Percentiles rank a stretch among this genome's conserved stretches.
Evolutionary conservation across 2,329 filamentous ascomycete species (phyloP).

Genomic region (Claviceps sp.): DNA sequence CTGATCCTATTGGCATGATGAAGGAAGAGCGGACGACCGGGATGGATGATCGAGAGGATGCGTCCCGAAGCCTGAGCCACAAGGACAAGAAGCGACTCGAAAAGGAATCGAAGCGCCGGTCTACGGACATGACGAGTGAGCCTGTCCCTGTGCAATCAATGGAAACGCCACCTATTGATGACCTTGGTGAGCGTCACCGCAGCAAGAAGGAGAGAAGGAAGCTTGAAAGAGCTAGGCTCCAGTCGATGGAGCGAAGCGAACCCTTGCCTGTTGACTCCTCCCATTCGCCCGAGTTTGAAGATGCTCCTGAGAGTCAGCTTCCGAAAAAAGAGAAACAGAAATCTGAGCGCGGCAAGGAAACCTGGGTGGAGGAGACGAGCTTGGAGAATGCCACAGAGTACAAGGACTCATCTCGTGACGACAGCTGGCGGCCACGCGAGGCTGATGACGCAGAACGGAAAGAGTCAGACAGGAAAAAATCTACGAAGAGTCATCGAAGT

Average conservation of each 20-base stretch:
- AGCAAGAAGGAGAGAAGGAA: slow-evolving; percentile 38
- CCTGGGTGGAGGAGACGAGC: slow-evolving; percentile 11
- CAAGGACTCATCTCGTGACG: slow-evolving; percentile 10
- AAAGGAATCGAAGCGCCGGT: slow-evolving; percentile 23
- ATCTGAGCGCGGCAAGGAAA: slow-evolving; percentile 29
- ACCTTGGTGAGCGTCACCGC: slow-evolving; percentile 16
- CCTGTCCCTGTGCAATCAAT: slow-evolving; percentile 1
- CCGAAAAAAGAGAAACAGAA: slow-evolving; percentile 24
- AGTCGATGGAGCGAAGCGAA: slow-evolving; percentile 6
- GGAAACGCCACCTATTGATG: slow-evolving; percentile 8
- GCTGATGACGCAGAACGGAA: slow-evolving; percentile 12
- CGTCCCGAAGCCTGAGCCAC: slow-evolving; percentile 26
- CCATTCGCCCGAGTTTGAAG: slow-evolving; percentile 10
- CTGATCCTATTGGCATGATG: slow-evolving; percentile 34
- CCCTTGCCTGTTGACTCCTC: slow-evolving; percentile 2
- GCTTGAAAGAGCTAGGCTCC: slow-evolving; percentile 22
- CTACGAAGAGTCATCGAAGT: slow-evolving; percentile 17
- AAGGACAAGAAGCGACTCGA: slow-evolving; percentile 36
- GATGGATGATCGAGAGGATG: slow-evolving; percentile 13
- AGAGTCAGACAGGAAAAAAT: slow-evolving; percentile 14
- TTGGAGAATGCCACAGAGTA: slow-evolving; percentile 12
- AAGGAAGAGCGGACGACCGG: slow-evolving; percentile 14
- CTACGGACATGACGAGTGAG: slow-evolving; percentile 12
- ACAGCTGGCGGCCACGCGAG: slow-evolving; percentile 11
- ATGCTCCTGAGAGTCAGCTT: slow-evolving; percentile 13